phyloP scores from a whole-genome alignment of 2,329 filamentous ascomycete species.

The Diaporthe ampelina region DNA sequence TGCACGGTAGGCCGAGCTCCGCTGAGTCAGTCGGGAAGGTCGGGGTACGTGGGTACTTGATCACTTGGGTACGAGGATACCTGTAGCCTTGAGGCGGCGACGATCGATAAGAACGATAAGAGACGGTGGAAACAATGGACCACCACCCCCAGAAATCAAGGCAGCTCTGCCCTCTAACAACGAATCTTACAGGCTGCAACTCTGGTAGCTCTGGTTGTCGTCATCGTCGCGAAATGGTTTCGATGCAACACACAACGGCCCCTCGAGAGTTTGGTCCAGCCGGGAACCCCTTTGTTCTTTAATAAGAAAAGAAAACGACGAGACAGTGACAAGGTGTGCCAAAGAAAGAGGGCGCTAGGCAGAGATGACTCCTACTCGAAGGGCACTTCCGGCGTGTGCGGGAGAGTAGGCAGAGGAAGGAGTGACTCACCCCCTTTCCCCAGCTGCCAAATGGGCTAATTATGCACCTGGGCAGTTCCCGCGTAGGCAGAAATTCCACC shows the following conservation, averaged over 20 bases:
- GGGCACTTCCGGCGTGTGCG: conserved; percentile 2
- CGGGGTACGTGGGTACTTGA: not conserved
- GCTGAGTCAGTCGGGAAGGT: conserved; percentile 8
- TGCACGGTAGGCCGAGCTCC: not conserved
- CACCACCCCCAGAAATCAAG: not conserved
- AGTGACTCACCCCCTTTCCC: not conserved
- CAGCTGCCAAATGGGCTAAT: conserved; percentile 8
- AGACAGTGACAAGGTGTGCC: not conserved
- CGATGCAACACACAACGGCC: conserved; percentile 26
- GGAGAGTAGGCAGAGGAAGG: conserved; percentile 13
- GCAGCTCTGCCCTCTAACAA: not conserved
- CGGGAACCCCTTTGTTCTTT: conserved; percentile 31
- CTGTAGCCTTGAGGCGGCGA: conserved; percentile 17
- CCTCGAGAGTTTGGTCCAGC: conserved; percentile 22
- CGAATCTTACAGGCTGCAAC: not conserved
- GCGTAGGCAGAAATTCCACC: conserved; percentile 7
- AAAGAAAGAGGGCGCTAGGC: not conserved
- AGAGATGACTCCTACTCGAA: conserved; percentile 6
- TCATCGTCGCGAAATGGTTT: conserved; percentile 8
- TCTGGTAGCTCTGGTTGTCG: not conserved
- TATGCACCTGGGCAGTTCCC: not conserved
- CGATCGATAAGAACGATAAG: not conserved
- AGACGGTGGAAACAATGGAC: not conserved
- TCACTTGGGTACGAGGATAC: not conserved
- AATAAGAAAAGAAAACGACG: conserved; percentile 30